Evolutionary conservation across 2,329 filamentous ascomycete species (phyloP), one percentile per base, ranked within the genome.

Genomic region (Microdochium trichocladiopsis): DNA sequence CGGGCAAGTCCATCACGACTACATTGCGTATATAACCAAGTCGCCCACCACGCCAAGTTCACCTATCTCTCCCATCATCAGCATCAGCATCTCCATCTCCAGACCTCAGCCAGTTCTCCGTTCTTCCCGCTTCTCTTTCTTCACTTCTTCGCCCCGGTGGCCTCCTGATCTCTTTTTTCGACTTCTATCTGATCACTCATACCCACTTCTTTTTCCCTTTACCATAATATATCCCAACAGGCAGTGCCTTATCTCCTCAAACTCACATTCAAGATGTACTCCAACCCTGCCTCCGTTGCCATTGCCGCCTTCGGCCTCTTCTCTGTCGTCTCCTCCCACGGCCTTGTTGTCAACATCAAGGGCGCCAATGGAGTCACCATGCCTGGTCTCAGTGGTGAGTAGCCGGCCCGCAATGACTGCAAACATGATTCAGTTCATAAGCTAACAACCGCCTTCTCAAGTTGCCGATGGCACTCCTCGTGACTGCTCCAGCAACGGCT

Each of bases 391-490:
- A 60, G 53, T 45, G 56, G 62, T 64, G 50, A 54, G 53, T 45
- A n/a, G n/a, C n/a, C n/a, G n/a, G n/a, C n/a, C n/a, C n/a, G n/a
- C n/a, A n/a, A n/a, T n/a, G n/a, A n/a, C n/a, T n/a, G n/a, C n/a
- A n/a, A n/a, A n/a, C n/a, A n/a, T n/a, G n/a, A n/a, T n/a, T n/a
- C n/a, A n/a, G n/a, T n/a, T n/a, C n/a, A n/a, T n/a, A n/a, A n/a
- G 3, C 18, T 28, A 33, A 48, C 51, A 6, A 55, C 41, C 16
- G 2, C n/a, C 14, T 22, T 25, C 21, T 22, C 4, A 25, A 75
- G 80, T 86, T 57, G 72, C 74, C 48, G 83, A 87, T 55, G 83
- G 83, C 60, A 87, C 84, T 56, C 84, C 83, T 50, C 82, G 84
- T 62, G 83, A 87, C 69, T 87, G 83, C 66, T 72, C 79, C 50